Evolutionary conservation across 257 asterid species (phyloP).

Genomic region (Plantago major): DNA sequence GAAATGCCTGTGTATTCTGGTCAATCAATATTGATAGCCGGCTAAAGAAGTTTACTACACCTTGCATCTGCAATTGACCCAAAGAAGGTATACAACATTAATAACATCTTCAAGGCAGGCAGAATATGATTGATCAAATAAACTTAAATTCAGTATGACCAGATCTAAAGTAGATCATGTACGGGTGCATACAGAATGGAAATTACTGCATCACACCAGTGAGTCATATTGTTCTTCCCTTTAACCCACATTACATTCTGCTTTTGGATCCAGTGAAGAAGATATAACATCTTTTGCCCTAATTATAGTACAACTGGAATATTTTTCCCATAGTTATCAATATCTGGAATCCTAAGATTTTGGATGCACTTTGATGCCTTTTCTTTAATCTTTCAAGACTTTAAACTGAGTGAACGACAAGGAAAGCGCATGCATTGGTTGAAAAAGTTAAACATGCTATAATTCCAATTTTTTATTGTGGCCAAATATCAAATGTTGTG

Average conservation of each 20-base stretch:
- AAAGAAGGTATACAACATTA: not conserved
- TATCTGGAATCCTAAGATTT: too few species aligned
- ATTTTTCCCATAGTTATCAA: too few species aligned
- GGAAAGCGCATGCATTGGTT: not conserved
- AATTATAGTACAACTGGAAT: too few species aligned
- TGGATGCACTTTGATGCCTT: too few species aligned
- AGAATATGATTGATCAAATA: not conserved
- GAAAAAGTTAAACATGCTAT: not conserved
- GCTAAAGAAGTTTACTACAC: slow-evolving; percentile 84
- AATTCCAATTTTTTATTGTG: not conserved
- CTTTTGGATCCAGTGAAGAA: not conserved
- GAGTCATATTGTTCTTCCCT: not conserved
- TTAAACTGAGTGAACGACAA: too few species aligned
- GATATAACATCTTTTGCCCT: not conserved
- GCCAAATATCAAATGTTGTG: slow-evolving; percentile 2
- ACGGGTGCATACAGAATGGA: slow-evolving; percentile 2
- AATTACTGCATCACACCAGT: not conserved
- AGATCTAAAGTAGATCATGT: slow-evolving; percentile 1
- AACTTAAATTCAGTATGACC: not conserved
- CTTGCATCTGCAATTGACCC: slow-evolving; percentile 70
- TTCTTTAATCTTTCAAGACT: too few species aligned
- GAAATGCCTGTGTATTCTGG: slow-evolving; percentile 97
- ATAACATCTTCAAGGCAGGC: not conserved
- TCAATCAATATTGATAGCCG: slow-evolving; percentile 78
- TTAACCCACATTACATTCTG: not conserved